Conservation (phyloP, 768 basidiomycete species). For the Leccinellum albellum region DNA sequence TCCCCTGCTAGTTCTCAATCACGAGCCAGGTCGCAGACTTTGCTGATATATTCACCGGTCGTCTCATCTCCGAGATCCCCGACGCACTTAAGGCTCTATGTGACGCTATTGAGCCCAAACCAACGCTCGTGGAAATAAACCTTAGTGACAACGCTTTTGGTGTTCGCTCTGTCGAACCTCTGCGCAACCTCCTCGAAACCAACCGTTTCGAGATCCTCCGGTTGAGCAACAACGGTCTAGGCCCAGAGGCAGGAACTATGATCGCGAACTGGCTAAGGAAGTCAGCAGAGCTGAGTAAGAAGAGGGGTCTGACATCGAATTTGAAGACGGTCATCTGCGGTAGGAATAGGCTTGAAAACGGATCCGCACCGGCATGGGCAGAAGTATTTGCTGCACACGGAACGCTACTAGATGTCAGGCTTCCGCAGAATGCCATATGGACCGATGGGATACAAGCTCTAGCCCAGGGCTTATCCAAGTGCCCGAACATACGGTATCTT, state of each 20-base stretch:
- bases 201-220: slow-evolving; percentile 80
- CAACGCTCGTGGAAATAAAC: slow-evolving; percentile 81
- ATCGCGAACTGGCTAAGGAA: slow-evolving; percentile 80
- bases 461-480: slow-evolving; percentile 68
- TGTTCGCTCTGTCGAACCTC: slow-evolving; percentile 88
- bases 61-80: slow-evolving; percentile 94
- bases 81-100: slow-evolving; percentile 84
- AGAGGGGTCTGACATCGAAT: slow-evolving; percentile 64
- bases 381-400: slow-evolving; percentile 84
- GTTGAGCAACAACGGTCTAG: slow-evolving; percentile 96
- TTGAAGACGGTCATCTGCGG: slow-evolving; percentile 86
- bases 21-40: slow-evolving; percentile 83
- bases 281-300: slow-evolving; percentile 66
- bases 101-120: slow-evolving; percentile 76
- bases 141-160: slow-evolving; percentile 97
- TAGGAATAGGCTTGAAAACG: slow-evolving; percentile 92
- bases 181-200: slow-evolving; percentile 82
- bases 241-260: slow-evolving; percentile 80
- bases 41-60: slow-evolving; percentile 96
- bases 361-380: slow-evolving; percentile 79
- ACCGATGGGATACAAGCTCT: slow-evolving; percentile 85
- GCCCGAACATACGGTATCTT: slow-evolving; percentile 63
- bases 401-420: slow-evolving; percentile 76
- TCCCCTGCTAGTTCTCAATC: slow-evolving; percentile 1
- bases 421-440: slow-evolving; percentile 98